These are phyloP conservation scores for Epichloe elymi DNA, from an alignment of 2,329 filamentous ascomycete genomes.

Conservation along the genomic window DNA sequence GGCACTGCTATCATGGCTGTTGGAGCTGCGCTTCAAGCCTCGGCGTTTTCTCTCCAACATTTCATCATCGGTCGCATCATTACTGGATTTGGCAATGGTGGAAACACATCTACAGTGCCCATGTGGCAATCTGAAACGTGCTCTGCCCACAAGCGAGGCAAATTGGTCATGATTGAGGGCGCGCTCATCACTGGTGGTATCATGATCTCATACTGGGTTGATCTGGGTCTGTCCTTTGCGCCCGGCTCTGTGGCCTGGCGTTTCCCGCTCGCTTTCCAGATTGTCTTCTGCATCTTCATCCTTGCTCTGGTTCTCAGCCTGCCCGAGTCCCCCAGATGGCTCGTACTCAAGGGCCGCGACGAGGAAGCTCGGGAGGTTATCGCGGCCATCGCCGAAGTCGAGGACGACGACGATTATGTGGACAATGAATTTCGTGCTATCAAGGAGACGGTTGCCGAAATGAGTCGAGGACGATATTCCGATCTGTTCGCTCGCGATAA, in stretches of 20 bases:
- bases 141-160: slow-evolving; percentile 42
- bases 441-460: slow-evolving; percentile 55
- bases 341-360: slow-evolving; percentile 31
- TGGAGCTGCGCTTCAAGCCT: slow-evolving; percentile 45
- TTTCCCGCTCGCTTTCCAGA: slow-evolving; percentile 43
- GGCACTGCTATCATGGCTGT: slow-evolving; percentile 44
- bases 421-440: slow-evolving; percentile 46
- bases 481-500: slow-evolving; percentile 44
- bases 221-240: slow-evolving; percentile 42
- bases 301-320: slow-evolving; percentile 37
- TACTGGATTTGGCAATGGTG: slow-evolving; percentile 44
- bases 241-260: slow-evolving; percentile 33
- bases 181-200: slow-evolving; percentile 44
- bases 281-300: slow-evolving; percentile 46
- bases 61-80: slow-evolving; percentile 46
- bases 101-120: slow-evolving; percentile 42
- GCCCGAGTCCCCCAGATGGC: slow-evolving; percentile 40
- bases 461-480: slow-evolving; percentile 45
- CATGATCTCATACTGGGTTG: slow-evolving; percentile 47
- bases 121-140: slow-evolving; percentile 51
- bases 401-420: slow-evolving; percentile 43
- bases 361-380: slow-evolving; percentile 35
- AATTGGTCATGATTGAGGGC: slow-evolving; percentile 47
- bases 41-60: slow-evolving; percentile 39
- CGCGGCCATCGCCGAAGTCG: slow-evolving; percentile 39